Evolutionary conservation across 2,329 filamentous ascomycete genomes (phyloP), one percentile per base, ranked within the genome.

Genomic region (Phoma herbarum): DNA sequence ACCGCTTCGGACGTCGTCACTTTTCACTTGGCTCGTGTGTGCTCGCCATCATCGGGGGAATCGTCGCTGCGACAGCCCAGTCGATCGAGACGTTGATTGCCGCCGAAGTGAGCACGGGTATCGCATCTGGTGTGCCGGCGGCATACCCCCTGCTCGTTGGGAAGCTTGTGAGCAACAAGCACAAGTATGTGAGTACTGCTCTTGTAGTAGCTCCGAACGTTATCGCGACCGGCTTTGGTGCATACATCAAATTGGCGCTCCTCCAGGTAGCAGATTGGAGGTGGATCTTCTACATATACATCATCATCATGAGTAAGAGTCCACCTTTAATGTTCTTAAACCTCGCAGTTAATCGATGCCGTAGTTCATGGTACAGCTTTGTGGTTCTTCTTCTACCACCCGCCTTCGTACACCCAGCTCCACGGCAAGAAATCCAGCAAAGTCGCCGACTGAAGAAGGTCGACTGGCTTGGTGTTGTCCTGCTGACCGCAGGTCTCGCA

Each of bases 221-320:
- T n/a, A 62, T 66, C 12, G 65, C 65, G 46, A 77, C 79, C 25
- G 73, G 77, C 25, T 79, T 80, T 52, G 82, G 81, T 0, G 79
- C 80, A 20, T 69, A 82, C 42, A 80, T 84, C 50, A 81, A 80
- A 1, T 82, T 81, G 1, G 65, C 60, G 4, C 62, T 75, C 2
- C 69, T 75, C 26, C 53, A 59, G 83, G 82, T 82, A 71, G 55
- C 60, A 4, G 61, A 52, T 8, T 65, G 62, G 62, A 53, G 83
- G 39, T 83, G 81, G 80, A 78, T 73, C 57, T 85, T 80, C 66
- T 83, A 81, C 61, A 65, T 84, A 4, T 79, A 78, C 55, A 79
- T 81, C 63, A 80, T 83, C 26, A 60, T 66, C 18, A 64, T 63
- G 59, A 60, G 58, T 57, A 68, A 74, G 73, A n/a, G n/a, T n/a